Percentiles rank a stretch among this genome's conserved stretches.
Conservation (phyloP, 2,329 filamentous ascomycete genomes). For the Chaetomium sp. region DNA sequence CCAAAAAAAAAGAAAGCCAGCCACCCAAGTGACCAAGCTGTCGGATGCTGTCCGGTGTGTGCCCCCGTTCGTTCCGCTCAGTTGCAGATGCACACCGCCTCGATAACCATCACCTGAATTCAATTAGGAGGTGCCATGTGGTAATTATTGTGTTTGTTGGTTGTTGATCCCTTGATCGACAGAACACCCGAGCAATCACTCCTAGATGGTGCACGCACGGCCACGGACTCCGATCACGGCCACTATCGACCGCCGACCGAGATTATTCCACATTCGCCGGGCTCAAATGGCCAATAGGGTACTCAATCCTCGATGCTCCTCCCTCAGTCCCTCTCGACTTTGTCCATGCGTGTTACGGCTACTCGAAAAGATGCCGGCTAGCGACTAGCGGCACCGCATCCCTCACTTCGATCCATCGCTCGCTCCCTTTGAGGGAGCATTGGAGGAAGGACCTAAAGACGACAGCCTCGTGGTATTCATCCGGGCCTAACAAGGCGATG, state of each 20-base stretch:
- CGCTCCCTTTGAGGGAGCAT: neutral
- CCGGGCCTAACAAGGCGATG: neutral
- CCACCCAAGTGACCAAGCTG: neutral
- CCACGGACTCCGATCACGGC: neutral
- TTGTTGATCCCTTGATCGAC: neutral
- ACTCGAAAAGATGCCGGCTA: neutral
- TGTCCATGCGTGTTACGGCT: neutral
- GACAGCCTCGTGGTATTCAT: neutral
- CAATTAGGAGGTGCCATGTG: neutral
- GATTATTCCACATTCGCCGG: too few relatives aligned
- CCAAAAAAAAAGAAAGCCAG: neutral
- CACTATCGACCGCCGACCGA: too few relatives aligned
- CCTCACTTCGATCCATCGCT: neutral
- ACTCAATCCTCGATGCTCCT: too few relatives aligned
- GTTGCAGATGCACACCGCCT: neutral
- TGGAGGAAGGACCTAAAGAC: neutral
- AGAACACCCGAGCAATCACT: neutral
- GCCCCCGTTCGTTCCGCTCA: neutral
- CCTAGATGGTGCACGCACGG: neutral
- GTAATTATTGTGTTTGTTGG: neutral
- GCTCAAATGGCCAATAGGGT: neutral
- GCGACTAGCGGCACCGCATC: neutral
- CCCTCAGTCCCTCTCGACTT: neutral
- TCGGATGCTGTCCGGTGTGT: neutral
- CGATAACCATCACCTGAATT: neutral